phyloP scores from a whole-genome alignment of 768 basidiomycete species.

The Lyophyllum semitale region DNA sequence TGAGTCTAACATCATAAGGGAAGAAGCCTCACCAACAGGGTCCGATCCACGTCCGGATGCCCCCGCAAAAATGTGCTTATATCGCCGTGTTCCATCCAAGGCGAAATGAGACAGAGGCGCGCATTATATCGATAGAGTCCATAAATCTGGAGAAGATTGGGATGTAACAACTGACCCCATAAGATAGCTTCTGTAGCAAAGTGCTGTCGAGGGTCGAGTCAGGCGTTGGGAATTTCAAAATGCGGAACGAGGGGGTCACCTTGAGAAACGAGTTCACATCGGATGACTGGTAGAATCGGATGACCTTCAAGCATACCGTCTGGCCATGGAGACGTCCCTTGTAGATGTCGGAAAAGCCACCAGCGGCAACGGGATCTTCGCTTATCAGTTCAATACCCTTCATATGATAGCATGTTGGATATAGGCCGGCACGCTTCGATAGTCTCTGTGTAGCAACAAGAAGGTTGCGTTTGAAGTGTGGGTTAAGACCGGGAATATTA shows the following conservation, averaged over 20 bases:
- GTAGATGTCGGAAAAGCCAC: slow-evolving; percentile 11
- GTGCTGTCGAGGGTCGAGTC: neutral
- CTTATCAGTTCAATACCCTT: slow-evolving; percentile 2
- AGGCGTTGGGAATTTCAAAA: neutral
- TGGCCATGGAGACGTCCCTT: slow-evolving; percentile 5
- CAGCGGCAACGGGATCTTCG: slow-evolving; percentile 1
- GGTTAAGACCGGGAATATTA: slow-evolving; percentile 3
- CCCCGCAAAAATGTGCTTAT: slow-evolving; percentile 21
- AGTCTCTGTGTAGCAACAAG: too few relatives aligned
- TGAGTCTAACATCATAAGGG: neutral
- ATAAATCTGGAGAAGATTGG: slow-evolving; percentile 33
- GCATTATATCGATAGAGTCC: too few relatives aligned
- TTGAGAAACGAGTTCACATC: slow-evolving; percentile 2
- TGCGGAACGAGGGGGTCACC: neutral
- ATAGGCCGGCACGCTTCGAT: slow-evolving; percentile 1
- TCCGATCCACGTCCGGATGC: slow-evolving; percentile 9
- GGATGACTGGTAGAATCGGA: slow-evolving; percentile 11
- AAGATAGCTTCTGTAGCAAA: slow-evolving; percentile 6
- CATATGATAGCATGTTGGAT: slow-evolving; percentile 12
- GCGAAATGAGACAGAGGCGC: slow-evolving; percentile 32
- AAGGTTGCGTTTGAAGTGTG: slow-evolving; percentile 6
- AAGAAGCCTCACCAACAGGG: neutral
- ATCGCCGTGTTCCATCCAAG: slow-evolving; percentile 39
- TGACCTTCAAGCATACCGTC: too few relatives aligned
- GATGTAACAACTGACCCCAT: too few relatives aligned